These are phyloP conservation scores for Fusarium equiseti DNA, from an alignment of 2,329 filamentous ascomycete genomes.

Conservation along the genomic window DNA sequence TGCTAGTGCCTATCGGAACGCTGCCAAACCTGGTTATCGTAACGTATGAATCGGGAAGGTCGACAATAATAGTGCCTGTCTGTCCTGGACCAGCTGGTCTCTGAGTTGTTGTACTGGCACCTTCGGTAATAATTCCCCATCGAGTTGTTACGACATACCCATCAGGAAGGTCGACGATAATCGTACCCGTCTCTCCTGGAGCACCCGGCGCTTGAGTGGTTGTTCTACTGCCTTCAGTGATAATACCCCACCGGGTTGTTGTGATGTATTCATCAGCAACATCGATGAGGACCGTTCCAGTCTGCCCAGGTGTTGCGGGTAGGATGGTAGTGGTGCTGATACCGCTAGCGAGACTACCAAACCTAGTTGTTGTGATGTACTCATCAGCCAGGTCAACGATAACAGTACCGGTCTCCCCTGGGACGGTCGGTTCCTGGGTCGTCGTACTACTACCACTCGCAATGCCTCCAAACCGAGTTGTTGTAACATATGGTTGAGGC, in stretches of 20 bases:
- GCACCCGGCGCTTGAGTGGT: too few species aligned
- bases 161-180: too few species aligned
- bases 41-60: background rate
- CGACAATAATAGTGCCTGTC: background rate
- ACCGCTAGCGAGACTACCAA: background rate
- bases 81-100: background rate
- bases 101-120: background rate
- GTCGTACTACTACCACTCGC: background rate
- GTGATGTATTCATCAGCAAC: too few species aligned
- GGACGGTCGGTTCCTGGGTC: background rate
- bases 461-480: background rate
- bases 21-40: background rate
- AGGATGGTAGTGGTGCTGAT: background rate
- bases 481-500: background rate
- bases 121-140: background rate
- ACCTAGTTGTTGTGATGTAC: background rate
- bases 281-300: background rate
- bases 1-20: background rate
- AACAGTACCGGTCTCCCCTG: background rate
- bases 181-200: too few species aligned
- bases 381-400: background rate
- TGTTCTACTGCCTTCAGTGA: too few species aligned
- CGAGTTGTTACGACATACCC: too few species aligned
- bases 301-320: background rate
- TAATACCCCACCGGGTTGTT: too few species aligned